Base-by-base conservation (phyloP, 2,329 filamentous ascomycete genomes). In the Colletotrichum cuscutae region DNA sequence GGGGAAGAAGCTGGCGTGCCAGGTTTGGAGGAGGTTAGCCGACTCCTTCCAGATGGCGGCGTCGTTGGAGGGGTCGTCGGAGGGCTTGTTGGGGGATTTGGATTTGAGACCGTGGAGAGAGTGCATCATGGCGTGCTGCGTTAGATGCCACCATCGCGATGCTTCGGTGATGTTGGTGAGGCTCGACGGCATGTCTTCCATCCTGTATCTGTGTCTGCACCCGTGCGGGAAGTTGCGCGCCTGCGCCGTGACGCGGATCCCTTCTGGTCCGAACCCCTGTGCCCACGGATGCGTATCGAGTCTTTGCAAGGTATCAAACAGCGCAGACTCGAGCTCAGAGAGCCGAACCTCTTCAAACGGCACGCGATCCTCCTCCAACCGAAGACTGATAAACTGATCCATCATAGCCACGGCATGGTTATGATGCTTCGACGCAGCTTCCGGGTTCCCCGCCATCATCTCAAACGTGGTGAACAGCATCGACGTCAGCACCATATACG, bases 381-480 rank as follows among this genome's bases (percentile, higher is more conserved):
- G 15, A 19, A 56, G 2, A 24, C 58, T 28, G 22, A 74, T 5
- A 19, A 71, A 54, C 24, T 74, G 68, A 13, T 58, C 58, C 68
- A 71, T 74, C 54, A 74, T 71, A 58, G 66, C 66, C 2, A 65
- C 63, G 3, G 66, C 42, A 58, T 71, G 63, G 42, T 53, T 52
- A 26, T 62, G 68, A 26, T 72, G 72, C 8, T 49, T 32, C n/a
- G 42, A n/a, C 15, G 68, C 68, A 2, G 54, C 49, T 9, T 46
- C 42, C 13, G 22, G 37, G 46, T 71, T 46, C 5, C 68, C 72
- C 11, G 63, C 56, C 22, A 72, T 32, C 13, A 67, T 68, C 22
- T 74, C 72, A 19, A 64, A 60, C 24, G 58, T 53, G 52, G 32
- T 46, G 54, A 72, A 72, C 13, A 74, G 32, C 26, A 74, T 15